Conservation (phyloP, 148 eudicot species). For the Amaranthus palmeri region DNA sequence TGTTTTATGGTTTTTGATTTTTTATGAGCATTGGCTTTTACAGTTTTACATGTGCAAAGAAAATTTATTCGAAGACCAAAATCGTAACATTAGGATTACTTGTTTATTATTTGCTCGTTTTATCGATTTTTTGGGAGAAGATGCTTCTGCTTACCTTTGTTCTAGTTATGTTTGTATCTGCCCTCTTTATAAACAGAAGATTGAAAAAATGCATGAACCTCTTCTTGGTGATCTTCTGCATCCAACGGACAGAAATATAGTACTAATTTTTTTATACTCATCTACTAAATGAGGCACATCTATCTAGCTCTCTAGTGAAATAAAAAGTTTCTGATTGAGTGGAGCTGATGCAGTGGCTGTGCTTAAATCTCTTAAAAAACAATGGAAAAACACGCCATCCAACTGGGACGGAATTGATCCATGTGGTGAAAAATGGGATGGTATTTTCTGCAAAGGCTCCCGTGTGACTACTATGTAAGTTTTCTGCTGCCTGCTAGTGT, state of each 20-base stretch:
- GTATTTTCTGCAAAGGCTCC: slow-evolving; percentile 17
- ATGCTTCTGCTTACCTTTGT: neutral
- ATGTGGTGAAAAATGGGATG: slow-evolving; percentile 25
- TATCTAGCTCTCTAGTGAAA: neutral
- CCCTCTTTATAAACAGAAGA: neutral
- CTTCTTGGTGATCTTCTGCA: neutral
- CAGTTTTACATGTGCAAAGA: no score
- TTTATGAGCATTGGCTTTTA: no score
- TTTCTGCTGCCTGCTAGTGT: neutral
- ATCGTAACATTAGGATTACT: no score
- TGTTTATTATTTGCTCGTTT: no score
- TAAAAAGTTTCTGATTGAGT: neutral
- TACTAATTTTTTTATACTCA: no score
- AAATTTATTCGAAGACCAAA: no score
- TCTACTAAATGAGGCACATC: no score
- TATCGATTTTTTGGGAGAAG: no score
- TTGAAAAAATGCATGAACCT: neutral
- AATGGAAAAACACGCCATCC: slow-evolving; percentile 22
- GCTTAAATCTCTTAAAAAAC: slow-evolving; percentile 12
- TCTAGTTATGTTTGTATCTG: neutral
- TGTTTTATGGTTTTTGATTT: no score
- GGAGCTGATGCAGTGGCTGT: slow-evolving; percentile 12
- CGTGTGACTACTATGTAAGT: slow-evolving; percentile 23
- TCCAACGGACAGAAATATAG: neutral
- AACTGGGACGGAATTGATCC: slow-evolving; percentile 19